Percentiles rank a stretch among this genome's conserved stretches.
phyloP scores from a whole-genome alignment of 257 asterid genomes.

The Solanum bulbocastanum region DNA sequence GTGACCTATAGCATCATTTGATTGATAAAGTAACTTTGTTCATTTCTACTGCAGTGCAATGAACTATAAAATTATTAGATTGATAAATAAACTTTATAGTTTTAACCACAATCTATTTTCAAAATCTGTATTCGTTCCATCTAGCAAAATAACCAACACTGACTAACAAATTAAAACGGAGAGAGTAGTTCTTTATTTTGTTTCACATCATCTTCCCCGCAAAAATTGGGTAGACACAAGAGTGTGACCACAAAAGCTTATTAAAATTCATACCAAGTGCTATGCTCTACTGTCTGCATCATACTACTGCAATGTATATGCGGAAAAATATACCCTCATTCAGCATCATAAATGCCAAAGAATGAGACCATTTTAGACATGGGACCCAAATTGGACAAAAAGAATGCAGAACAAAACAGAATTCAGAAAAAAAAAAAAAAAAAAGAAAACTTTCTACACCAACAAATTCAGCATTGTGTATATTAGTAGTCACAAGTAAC shows the following conservation, averaged over 20 bases:
- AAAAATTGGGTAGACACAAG: constrained; percentile 42
- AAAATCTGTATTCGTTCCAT: neutral
- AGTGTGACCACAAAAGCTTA: constrained; percentile 39
- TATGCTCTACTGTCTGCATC: constrained; percentile 8
- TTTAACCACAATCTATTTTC: neutral
- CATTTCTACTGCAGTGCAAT: neutral
- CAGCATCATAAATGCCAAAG: constrained; percentile 5
- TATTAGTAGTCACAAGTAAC: neutral
- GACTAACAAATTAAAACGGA: neutral
- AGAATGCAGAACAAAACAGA: constrained; percentile 20
- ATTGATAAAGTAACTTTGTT: neutral
- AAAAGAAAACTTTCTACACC: constrained; percentile 5
- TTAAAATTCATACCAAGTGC: constrained; percentile 13
- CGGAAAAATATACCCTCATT: neutral
- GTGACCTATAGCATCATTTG: neutral
- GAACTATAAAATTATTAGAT: neutral
- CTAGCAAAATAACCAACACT: neutral
- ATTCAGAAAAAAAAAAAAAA: constrained; percentile 2
- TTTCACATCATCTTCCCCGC: constrained; percentile 12
- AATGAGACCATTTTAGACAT: constrained; percentile 18
- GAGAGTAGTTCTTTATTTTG: constrained; percentile 5
- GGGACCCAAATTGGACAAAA: constrained; percentile 21
- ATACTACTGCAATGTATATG: neutral
- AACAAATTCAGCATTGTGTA: constrained; percentile 28
- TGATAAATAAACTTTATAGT: neutral